Base-by-base conservation (phyloP, 176 grass and related monocot species). In the Aechmea fasciata region DNA sequence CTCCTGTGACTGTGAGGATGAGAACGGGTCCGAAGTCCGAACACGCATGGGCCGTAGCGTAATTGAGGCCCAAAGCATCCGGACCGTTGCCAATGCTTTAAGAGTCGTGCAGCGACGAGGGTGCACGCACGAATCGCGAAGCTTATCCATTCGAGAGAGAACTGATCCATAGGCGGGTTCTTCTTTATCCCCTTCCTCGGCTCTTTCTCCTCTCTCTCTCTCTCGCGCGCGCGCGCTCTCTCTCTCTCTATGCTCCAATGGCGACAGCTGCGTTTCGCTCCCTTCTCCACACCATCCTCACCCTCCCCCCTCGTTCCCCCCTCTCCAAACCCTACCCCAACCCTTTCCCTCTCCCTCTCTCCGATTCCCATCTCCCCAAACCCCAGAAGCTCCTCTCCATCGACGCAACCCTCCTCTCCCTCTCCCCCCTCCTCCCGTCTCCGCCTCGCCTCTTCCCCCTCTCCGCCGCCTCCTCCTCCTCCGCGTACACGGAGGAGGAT, bases 401-500 rank as follows among this genome's bases (percentile, higher is more conserved):
- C 24, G 15, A 47, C 11, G 14, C 13, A 26, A 13, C 28, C 4
- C 64, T 28, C 6, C 64, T 15, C 22, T 49, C 53, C 55, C 55
- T 49, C 33, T 28, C 50, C 52, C 12, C 65, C 52, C 66, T n/a
- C 33, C 28, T 49, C 49, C 49, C 74, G 2, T 11, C 11, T 23
- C 47, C 61, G 2, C 10, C 69, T 49, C 57, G 13, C 15, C 22
- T 1, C 13, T 49, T 64, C 51, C 64, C 29, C 48, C 15, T 65
- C 20, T 70, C 28, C 47, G 41, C 28, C 47, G 41, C 20, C 50
- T 13, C 74, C 20, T 49, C 61, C 2, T 81, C 81, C 52, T 74
- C 85, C 10, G 63, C 85, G 12, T 73, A 79, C 67, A 62, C 74
- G 0, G 84, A 80, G 12, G 73, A 49, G 7, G 63, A 70, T 4